Evolutionary conservation across 2,329 filamentous ascomycete genomes (phyloP).

Genomic region (Aspergillus neotritici): DNA sequence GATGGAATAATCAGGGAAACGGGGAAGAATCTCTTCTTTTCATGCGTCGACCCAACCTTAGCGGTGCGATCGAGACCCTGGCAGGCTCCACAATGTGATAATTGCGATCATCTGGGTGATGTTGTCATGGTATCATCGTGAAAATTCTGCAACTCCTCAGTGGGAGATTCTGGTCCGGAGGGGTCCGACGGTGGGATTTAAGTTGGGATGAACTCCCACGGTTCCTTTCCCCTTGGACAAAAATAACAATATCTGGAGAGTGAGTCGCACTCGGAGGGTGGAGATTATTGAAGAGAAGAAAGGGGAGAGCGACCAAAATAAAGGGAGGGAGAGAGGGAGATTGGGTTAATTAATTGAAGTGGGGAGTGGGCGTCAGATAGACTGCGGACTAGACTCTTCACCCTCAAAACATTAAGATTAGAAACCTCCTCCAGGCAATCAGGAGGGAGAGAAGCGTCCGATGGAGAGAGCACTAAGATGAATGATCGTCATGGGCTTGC

Average conservation of each 20-base stretch:
- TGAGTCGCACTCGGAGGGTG: too few relatives aligned
- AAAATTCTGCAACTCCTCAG: neutral
- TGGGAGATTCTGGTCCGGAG: neutral
- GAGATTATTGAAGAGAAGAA: too few relatives aligned
- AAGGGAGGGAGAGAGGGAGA: neutral
- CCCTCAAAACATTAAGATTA: too few relatives aligned
- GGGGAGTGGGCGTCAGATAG: too few relatives aligned
- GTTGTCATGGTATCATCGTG: neutral
- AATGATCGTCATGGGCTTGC: constrained; percentile 21
- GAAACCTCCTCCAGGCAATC: constrained; percentile 1
- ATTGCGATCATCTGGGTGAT: constrained; percentile 7
- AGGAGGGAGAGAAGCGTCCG: neutral
- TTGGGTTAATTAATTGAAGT: too few relatives aligned
- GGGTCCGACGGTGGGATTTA: too few relatives aligned
- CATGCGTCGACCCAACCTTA: constrained; percentile 3
- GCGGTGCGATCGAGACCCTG: constrained; percentile 18
- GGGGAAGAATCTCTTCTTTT: too few relatives aligned
- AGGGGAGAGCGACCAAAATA: neutral
- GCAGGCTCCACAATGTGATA: constrained; percentile 7
- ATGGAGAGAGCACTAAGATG: neutral
- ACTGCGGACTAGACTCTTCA: too few relatives aligned
- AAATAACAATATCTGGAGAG: too few relatives aligned
- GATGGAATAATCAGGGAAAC: too few relatives aligned
- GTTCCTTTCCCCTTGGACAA: too few relatives aligned
- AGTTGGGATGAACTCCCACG: too few relatives aligned